phyloP scores from a whole-genome alignment of 1,284 basidiomycete species.

The Erythrobasidium hasegawianum region DNA sequence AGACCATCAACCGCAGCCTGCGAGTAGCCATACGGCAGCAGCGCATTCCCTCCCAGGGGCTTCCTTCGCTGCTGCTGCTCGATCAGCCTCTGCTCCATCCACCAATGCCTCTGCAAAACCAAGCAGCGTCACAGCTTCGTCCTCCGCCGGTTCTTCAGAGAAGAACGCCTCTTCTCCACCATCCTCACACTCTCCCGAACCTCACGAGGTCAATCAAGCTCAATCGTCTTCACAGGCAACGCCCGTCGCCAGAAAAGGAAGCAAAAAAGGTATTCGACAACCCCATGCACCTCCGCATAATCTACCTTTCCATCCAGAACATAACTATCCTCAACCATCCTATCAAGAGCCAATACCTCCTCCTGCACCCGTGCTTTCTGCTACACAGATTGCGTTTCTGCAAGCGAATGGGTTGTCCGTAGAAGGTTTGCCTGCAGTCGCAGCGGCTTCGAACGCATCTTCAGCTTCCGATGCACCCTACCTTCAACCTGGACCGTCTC shows the following conservation, averaged over 20 bases:
- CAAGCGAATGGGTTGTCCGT: slow-evolving; percentile 26
- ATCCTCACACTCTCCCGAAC: slow-evolving; percentile 9
- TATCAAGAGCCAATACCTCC: not conserved
- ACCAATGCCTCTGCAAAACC: not conserved
- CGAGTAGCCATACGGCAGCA: not conserved
- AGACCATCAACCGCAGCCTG: not conserved
- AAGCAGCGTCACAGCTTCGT: not conserved
- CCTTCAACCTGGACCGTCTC: slow-evolving; percentile 5
- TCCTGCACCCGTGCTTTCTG: slow-evolving; percentile 11
- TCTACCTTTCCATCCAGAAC: not conserved
- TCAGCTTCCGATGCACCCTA: no score
- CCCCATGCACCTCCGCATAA: not conserved
- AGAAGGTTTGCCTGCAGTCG: slow-evolving; percentile 28
- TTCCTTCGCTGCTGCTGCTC: slow-evolving; percentile 4
- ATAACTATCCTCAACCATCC: not conserved
- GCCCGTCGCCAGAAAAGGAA: not conserved
- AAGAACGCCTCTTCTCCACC: slow-evolving; percentile 5
- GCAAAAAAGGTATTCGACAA: not conserved
- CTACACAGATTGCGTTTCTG: slow-evolving; percentile 25
- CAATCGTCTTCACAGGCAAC: not conserved
- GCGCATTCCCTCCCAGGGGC: not conserved
- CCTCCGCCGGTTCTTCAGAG: not conserved
- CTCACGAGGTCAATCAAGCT: not conserved
- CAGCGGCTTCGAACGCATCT: slow-evolving; percentile 2
- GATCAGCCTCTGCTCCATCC: not conserved